Evolutionary conservation across 2,329 filamentous ascomycete species (phyloP).

Genomic region (Apiospora kogelbergensis): DNA sequence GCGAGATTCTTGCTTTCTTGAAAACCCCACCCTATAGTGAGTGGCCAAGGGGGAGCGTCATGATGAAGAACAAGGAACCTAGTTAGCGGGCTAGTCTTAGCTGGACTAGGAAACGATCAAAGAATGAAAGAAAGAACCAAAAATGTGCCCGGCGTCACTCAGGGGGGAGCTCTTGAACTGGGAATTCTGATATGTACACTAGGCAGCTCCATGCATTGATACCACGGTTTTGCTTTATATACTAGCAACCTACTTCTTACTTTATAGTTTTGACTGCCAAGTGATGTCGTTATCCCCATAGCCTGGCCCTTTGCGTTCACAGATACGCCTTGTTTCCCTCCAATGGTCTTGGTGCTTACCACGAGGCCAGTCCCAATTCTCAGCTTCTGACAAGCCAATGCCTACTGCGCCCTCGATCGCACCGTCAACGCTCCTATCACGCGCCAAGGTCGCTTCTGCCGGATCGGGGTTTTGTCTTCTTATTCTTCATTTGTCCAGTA

Average conservation of each 20-base stretch:
- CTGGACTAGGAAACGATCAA: background rate
- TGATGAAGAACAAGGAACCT: background rate
- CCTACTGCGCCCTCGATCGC: too few relatives aligned
- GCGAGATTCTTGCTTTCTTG: slow-evolving; percentile 12
- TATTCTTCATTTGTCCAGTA: too few relatives aligned
- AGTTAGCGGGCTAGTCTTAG: background rate
- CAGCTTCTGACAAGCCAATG: background rate
- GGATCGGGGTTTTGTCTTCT: background rate
- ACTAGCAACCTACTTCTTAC: slow-evolving; percentile 16
- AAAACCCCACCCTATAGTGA: background rate
- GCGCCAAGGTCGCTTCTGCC: too few relatives aligned
- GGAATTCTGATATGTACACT: slow-evolving; percentile 10
- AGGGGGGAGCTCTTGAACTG: background rate
- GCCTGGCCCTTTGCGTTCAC: background rate
- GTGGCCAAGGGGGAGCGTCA: background rate
- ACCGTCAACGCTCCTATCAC: too few relatives aligned
- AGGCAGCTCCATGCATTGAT: slow-evolving; percentile 5
- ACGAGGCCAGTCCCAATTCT: background rate
- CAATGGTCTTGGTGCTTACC: background rate
- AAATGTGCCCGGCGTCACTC: background rate
- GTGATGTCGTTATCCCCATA: too few relatives aligned
- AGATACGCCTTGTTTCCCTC: background rate
- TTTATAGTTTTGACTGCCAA: background rate
- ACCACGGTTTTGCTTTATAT: slow-evolving; percentile 5
- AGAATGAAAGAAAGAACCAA: background rate